Percentiles rank a stretch among this genome's conserved stretches.
phyloP scores from a whole-genome alignment of 495 filamentous ascomycete genomes.

The Parathielavia hyrcaniae region DNA sequence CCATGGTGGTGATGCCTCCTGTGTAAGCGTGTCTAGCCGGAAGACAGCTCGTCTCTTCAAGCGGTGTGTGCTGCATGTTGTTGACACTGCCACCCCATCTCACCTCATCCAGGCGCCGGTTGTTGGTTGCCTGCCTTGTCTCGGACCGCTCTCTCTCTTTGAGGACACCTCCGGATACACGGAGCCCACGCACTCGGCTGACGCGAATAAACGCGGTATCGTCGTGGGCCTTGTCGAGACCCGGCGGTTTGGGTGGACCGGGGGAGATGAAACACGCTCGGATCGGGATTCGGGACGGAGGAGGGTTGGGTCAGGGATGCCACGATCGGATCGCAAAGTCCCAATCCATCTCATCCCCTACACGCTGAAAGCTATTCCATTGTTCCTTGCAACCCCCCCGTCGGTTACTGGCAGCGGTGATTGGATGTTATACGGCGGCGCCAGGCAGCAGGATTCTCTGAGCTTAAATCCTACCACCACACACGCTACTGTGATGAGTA shows the following conservation, averaged over 20 bases:
- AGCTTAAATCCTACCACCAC: slow-evolving; percentile 11
- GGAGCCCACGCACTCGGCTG: too few relatives aligned
- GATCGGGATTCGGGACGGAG: background rate
- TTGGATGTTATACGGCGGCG: slow-evolving; percentile 7
- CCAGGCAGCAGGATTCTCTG: slow-evolving; percentile 20
- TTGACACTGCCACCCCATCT: too few relatives aligned
- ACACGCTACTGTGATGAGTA: background rate
- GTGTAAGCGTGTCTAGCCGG: too few relatives aligned
- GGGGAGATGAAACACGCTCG: slow-evolving; percentile 11
- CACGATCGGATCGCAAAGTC: background rate
- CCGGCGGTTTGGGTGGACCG: slow-evolving; percentile 11
- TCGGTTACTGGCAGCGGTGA: background rate
- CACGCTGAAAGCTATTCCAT: background rate
- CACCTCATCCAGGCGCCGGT: too few relatives aligned
- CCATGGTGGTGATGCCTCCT: too few relatives aligned
- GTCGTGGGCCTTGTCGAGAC: background rate
- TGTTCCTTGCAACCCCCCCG: background rate
- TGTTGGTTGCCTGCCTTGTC: too few relatives aligned
- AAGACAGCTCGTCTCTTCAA: too few relatives aligned
- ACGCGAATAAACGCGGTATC: background rate
- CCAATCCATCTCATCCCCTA: background rate
- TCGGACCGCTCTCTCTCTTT: too few relatives aligned
- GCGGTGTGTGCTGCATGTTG: too few relatives aligned
- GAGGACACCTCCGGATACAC: too few relatives aligned
- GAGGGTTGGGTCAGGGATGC: too few relatives aligned